These are phyloP conservation scores for Stephanodiscus triporus DNA, from an alignment of 108 stramenopile species.

Conservation along the genomic window DNA sequence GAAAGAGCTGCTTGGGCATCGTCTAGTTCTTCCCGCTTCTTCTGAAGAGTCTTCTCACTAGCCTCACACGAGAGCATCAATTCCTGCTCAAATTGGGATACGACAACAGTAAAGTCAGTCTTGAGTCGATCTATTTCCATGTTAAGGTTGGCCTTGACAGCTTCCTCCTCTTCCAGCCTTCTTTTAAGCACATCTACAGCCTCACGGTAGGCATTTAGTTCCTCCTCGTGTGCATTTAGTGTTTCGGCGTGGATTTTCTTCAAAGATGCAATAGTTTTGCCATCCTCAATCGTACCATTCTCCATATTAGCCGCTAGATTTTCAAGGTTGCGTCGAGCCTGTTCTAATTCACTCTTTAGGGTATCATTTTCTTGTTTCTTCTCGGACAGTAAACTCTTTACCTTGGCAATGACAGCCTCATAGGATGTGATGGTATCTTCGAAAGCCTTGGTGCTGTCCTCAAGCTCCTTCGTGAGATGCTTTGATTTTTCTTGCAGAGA, in stretches of 20 bases:
- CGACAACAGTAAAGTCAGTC: constrained; percentile 31
- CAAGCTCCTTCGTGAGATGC: background rate
- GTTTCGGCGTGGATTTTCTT: background rate
- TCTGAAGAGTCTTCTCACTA: constrained; percentile 20
- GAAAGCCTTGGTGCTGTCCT: constrained; percentile 4
- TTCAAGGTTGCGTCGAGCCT: background rate
- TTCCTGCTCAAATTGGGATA: constrained; percentile 31
- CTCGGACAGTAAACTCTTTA: background rate
- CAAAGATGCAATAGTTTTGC: background rate
- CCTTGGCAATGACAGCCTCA: background rate
- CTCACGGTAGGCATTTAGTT: constrained; percentile 1
- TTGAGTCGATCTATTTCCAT: constrained; percentile 30
- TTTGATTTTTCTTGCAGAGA: background rate
- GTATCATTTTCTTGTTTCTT: background rate
- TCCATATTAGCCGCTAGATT: background rate
- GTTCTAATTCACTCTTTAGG: background rate
- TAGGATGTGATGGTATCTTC: background rate
- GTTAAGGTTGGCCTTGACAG: constrained; percentile 1
- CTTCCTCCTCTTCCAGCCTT: background rate
- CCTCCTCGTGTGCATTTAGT: background rate
- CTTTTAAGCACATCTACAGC: background rate
- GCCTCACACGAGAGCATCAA: constrained; percentile 27
- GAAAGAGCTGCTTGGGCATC: constrained; percentile 11
- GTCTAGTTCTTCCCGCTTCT: constrained; percentile 15
- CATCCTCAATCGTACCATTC: background rate